Conservation (phyloP, 2,329 filamentous ascomycete genomes). For the Ascochyta viciae-villosae region DNA sequence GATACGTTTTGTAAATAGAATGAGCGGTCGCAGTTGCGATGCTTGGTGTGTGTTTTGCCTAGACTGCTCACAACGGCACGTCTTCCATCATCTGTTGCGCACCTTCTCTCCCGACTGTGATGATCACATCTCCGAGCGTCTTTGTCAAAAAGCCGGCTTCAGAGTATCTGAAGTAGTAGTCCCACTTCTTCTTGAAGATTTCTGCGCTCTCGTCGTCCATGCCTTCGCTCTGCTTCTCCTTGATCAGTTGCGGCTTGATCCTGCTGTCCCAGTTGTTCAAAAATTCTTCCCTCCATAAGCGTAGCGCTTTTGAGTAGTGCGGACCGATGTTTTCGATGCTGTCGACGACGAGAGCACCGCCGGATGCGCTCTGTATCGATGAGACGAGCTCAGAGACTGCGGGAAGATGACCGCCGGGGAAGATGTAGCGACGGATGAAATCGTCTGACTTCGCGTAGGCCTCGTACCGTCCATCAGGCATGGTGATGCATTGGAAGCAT, state of each 20-base stretch:
- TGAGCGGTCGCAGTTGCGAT: neutral
- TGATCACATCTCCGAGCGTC: conserved; percentile 74
- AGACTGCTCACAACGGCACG: conserved; percentile 62
- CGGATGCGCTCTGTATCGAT: conserved; percentile 67
- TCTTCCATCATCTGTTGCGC: conserved; percentile 73
- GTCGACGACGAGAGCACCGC: conserved; percentile 70
- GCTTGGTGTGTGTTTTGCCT: neutral
- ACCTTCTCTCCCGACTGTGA: conserved; percentile 72
- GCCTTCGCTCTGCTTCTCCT: conserved; percentile 65
- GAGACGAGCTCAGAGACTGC: conserved; percentile 70
- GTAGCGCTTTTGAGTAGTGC: conserved; percentile 73
- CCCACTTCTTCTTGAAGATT: conserved; percentile 75
- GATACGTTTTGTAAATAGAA: neutral
- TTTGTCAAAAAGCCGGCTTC: conserved; percentile 77
- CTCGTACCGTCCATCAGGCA: conserved; percentile 72
- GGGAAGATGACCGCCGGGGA: conserved; percentile 77
- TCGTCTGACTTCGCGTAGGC: conserved; percentile 72
- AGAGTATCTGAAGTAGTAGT: conserved; percentile 80
- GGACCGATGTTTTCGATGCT: conserved; percentile 75
- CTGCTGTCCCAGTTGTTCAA: conserved; percentile 65
- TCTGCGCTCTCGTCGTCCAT: conserved; percentile 69
- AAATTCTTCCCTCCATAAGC: conserved; percentile 73
- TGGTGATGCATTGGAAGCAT: conserved; percentile 79
- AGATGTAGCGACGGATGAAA: conserved; percentile 80
- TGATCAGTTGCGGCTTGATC: conserved; percentile 67